These are phyloP conservation scores for bread wheat (Triticum aestivum) DNA, from an alignment of 176 grass and related monocot species.

Conservation along the genomic window IWGSC_CS_RefSeq_v2.1 NC_057806.1:566575921-566576420, in stretches of 20 bases:
- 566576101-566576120: conserved; percentile 59
- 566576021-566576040: too few species aligned
- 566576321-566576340: background rate
- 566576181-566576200: conserved; percentile 74
- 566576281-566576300: background rate
- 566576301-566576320: background rate
- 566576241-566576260: conserved; percentile 62
- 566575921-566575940: background rate
- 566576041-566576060: too few species aligned
- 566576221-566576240: conserved; percentile 72
- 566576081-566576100: conserved; percentile 67
- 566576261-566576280: background rate
- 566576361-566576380: too few species aligned
- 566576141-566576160: conserved; percentile 65
- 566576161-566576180: conserved; percentile 74
- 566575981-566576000: background rate
- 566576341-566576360: background rate
- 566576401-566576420: conserved; percentile 12
- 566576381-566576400: conserved; percentile 8
- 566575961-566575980: background rate
- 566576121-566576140: conserved; percentile 77
- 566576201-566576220: conserved; percentile 79
- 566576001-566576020: background rate
- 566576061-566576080: conserved; percentile 67
- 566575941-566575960: background rate